Evolutionary conservation across 1,284 basidiomycete species (phyloP).

Genomic region (Coriolopsis trogii): DNA sequence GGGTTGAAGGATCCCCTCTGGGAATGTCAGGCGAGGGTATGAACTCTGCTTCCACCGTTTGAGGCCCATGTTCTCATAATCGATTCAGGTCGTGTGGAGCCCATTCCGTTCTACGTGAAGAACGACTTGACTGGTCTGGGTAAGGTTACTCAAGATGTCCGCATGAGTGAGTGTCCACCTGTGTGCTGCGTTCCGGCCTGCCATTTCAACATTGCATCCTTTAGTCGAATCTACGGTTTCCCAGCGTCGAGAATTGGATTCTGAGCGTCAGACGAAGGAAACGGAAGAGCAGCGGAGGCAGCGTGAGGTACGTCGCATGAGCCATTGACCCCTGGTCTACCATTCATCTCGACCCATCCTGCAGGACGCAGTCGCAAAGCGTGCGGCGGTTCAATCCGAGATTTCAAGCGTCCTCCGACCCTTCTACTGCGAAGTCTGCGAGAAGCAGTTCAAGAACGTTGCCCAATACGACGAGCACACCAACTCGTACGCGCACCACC

Average conservation of each 20-base stretch:
- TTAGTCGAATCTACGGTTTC: conserved; percentile 77
- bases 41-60: conserved; percentile 14
- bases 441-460: conserved; percentile 82
- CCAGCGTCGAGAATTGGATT: conserved; percentile 74
- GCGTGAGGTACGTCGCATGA: conserved; percentile 56
- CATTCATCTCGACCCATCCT: background rate
- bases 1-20: conserved; percentile 76
- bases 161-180: conserved; percentile 50
- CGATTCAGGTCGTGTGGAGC: conserved; percentile 70
- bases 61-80: background rate
- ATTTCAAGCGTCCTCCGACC: conserved; percentile 66
- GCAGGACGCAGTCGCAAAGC: conserved; percentile 70
- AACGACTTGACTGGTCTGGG: conserved; percentile 76
- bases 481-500: conserved; percentile 83
- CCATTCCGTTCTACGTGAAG: conserved; percentile 79
- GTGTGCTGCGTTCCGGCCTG: background rate
- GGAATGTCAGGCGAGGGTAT: conserved; percentile 76
- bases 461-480: conserved; percentile 86
- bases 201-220: background rate
- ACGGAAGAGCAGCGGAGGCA: conserved; percentile 71
- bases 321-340: background rate
- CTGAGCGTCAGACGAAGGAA: conserved; percentile 77
- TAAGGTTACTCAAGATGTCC: conserved; percentile 73
- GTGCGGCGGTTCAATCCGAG: conserved; percentile 65
- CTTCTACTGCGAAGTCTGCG: conserved; percentile 81